Evolutionary conservation across 805 yeast genomes (phyloP).

Genomic region (Saccharomycopsis guyanensis): DNA sequence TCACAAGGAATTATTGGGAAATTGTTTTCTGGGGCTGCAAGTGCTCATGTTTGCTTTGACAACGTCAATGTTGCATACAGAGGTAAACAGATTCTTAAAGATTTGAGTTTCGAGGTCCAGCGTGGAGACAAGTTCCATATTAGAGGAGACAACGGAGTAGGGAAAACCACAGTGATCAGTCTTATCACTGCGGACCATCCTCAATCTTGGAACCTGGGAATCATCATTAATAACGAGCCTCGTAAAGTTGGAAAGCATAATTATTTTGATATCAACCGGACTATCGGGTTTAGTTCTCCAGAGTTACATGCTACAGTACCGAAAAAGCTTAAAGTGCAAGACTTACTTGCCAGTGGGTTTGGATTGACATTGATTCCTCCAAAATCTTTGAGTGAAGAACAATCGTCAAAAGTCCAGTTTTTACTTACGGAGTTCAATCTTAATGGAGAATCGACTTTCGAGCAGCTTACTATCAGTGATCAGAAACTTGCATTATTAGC

Average conservation of each 20-base stretch:
- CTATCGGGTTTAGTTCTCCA: constrained; percentile 86
- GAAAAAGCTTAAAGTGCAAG: constrained; percentile 37
- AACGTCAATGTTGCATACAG: constrained; percentile 60
- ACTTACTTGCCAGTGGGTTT: constrained; percentile 65
- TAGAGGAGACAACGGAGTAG: constrained; percentile 85
- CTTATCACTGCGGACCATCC: constrained; percentile 93
- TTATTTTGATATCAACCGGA: constrained; percentile 69
- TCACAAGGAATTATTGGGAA: not conserved
- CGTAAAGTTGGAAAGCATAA: constrained; percentile 69
- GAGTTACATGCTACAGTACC: constrained; percentile 90
- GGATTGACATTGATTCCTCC: not conserved
- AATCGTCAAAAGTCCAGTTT: constrained; percentile 34
- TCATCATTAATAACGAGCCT: constrained; percentile 55
- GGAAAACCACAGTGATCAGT: constrained; percentile 83
- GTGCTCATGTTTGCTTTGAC: constrained; percentile 40
- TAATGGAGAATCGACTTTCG: constrained; percentile 34
- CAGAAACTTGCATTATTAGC: constrained; percentile 75
- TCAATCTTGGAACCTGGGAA: constrained; percentile 78
- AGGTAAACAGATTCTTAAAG: constrained; percentile 48
- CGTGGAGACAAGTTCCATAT: constrained; percentile 84
- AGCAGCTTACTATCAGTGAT: constrained; percentile 53
- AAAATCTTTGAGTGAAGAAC: constrained; percentile 30
- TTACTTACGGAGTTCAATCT: constrained; percentile 43
- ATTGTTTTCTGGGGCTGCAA: not conserved
- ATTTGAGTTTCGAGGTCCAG: constrained; percentile 58